Base-by-base conservation (phyloP, 139 green algal genomes). In the Picochlorum sp. region DNA sequence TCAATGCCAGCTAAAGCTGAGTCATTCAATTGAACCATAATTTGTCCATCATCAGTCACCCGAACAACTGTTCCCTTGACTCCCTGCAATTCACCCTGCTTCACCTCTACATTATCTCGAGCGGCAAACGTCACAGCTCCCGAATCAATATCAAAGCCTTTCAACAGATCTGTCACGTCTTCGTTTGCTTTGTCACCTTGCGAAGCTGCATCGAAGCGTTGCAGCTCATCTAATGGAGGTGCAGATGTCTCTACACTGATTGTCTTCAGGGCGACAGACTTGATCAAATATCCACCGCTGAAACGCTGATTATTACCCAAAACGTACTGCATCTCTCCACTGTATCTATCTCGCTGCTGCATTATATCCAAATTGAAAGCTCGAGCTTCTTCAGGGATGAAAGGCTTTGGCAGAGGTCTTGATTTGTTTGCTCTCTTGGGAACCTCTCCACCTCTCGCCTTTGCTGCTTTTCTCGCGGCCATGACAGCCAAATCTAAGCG, bases 221-320 rank as follows among this genome's bases (percentile, higher is more conserved):
- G 80, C 45, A 98, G 73, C 78, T 98, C 91, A 23, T 97, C 90
- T 56, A 97, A 67, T 2, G 87, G 82, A 2, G 91, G 92, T 24
- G 84, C 51, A 46, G 58, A 68, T 11, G 89, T 81, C 37, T 85
- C 66, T 34, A 81, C 49, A 3, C 65, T 72, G 16, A 91, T 51
- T 41, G 66, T 71, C 67, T 89, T 89, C 26, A 95, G 72, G 32
- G 85, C 80, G 26, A 93, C 69, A 1, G 60, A 72, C 24, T 87
- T 84, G 60, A 92, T 47, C 24, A 90, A 49, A 78, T 97, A 97
- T 4, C 92, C 92, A 38, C 91, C 74, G 41, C 76, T 69, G 58
- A 96, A 97, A 32, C 77, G 74, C 56, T 84, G 68, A 28, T 45
- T 78, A 65, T 58, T 64, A 58, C 73, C 73, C 16, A 77, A 50